These are phyloP conservation scores for Ascochyta clinopodiicola DNA, from an alignment of 2,329 filamentous ascomycete genomes.

Conservation along the genomic window DNA sequence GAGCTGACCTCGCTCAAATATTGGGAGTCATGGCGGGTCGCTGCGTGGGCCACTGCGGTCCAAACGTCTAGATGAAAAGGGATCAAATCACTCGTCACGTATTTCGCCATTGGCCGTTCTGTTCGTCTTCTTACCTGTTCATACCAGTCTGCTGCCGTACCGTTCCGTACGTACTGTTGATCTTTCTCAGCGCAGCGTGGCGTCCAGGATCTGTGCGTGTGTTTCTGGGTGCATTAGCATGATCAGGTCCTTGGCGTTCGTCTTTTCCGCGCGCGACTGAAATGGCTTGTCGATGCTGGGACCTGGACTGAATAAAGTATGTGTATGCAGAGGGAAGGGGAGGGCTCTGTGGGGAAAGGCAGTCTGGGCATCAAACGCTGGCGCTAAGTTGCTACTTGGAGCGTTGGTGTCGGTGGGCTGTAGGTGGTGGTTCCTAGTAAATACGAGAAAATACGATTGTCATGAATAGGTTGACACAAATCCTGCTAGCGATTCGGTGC, in stretches of 20 bases:
- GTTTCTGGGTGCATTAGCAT: slow-evolving; percentile 16
- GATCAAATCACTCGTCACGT: not conserved
- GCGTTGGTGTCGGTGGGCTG: not conserved
- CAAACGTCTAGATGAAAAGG: not conserved
- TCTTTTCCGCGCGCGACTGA: not conserved
- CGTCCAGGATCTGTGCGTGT: slow-evolving; percentile 18
- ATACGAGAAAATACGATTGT: slow-evolving; percentile 12
- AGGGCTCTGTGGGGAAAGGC: too few species aligned
- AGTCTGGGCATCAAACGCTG: not conserved
- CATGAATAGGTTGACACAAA: slow-evolving; percentile 8
- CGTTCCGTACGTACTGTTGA: slow-evolving; percentile 2
- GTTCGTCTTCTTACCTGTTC: not conserved
- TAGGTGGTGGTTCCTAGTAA: not conserved
- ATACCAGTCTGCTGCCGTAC: slow-evolving; percentile 6
- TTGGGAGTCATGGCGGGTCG: not conserved
- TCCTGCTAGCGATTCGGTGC: too few species aligned
- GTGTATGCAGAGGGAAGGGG: not conserved
- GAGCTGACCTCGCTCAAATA: not conserved
- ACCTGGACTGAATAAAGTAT: not conserved
- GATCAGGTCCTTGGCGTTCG: slow-evolving; percentile 10
- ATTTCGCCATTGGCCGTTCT: not conserved
- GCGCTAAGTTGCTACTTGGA: not conserved
- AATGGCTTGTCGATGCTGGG: not conserved
- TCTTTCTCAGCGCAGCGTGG: slow-evolving; percentile 24
- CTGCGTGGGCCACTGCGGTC: not conserved